Evolutionary conservation across 306 rosid genomes (phyloP).

Genomic region (barrel medic (Medicago truncatula)): DNA sequence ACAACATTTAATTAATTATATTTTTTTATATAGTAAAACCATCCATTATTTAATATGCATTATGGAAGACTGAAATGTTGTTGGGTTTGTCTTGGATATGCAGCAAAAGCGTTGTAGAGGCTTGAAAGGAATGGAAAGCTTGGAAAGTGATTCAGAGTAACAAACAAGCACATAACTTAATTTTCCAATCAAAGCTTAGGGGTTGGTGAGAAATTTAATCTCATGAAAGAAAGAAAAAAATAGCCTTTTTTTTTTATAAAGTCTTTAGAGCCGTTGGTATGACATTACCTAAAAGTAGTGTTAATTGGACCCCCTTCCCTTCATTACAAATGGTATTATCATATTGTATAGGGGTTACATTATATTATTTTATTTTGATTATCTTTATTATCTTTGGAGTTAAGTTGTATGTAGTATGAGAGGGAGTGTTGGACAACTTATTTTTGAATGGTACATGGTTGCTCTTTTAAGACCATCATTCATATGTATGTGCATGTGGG

Average conservation of each 20-base stretch:
- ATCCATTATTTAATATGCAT: not conserved
- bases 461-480: not conserved
- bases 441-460: not conserved
- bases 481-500: slow-evolving; percentile 1
- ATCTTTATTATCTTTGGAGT: not conserved
- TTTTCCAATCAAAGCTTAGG: slow-evolving; percentile 30
- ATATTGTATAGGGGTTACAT: slow-evolving; percentile 21
- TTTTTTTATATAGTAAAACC: slow-evolving; percentile 11
- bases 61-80: slow-evolving; percentile 20
- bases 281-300: slow-evolving; percentile 28
- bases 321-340: not conserved
- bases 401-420: not conserved
- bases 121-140: slow-evolving; percentile 68
- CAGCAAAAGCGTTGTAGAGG: slow-evolving; percentile 81
- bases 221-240: slow-evolving; percentile 18
- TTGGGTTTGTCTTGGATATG: slow-evolving; percentile 39
- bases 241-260: not conserved
- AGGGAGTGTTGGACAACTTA: not conserved
- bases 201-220: slow-evolving; percentile 23
- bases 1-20: not conserved
- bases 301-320: not conserved
- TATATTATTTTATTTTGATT: not conserved
- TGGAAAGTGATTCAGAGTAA: slow-evolving; percentile 46
- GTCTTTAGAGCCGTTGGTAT: slow-evolving; percentile 25
- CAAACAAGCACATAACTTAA: slow-evolving; percentile 35